phyloP scores from a whole-genome alignment of 73 alveolate species.

The Tetrahymena borealis region DNA sequence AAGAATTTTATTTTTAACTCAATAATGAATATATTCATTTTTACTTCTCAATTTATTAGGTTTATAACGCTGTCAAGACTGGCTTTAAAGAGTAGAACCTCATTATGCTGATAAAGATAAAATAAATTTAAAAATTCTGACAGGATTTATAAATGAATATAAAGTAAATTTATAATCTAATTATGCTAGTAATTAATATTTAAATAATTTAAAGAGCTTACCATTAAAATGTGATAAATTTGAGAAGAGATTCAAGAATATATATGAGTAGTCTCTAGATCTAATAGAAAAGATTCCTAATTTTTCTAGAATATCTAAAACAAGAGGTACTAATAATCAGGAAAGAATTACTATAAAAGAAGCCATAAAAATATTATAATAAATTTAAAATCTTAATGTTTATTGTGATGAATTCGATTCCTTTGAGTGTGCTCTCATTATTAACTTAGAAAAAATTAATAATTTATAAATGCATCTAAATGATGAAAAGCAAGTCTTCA shows the following conservation, averaged over 20 bases:
- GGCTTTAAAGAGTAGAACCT: not conserved
- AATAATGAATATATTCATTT: too few species aligned
- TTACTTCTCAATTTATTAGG: not conserved
- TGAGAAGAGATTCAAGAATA: not conserved
- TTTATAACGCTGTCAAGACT: not conserved
- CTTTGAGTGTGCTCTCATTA: not conserved
- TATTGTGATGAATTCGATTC: not conserved
- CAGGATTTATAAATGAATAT: not conserved
- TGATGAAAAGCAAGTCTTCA: not conserved
- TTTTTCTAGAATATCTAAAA: not conserved
- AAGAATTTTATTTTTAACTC: not conserved
- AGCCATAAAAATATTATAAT: not conserved
- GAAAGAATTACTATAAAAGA: not conserved
- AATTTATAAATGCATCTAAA: not conserved
- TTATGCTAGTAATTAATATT: not conserved
- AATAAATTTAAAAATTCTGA: not conserved
- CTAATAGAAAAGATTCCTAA: not conserved
- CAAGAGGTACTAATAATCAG: not conserved
- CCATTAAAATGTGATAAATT: not conserved
- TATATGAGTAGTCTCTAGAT: not conserved
- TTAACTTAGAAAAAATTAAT: not conserved
- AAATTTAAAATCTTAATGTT: not conserved
- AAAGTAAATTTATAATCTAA: not conserved
- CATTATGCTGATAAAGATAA: not conserved
- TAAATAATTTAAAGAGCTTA: not conserved